Percentiles rank a stretch among this genome's conserved stretches.
These are phyloP conservation scores for Daedalea quercina DNA, from an alignment of 768 basidiomycete species.

Conservation along the genomic window DNA sequence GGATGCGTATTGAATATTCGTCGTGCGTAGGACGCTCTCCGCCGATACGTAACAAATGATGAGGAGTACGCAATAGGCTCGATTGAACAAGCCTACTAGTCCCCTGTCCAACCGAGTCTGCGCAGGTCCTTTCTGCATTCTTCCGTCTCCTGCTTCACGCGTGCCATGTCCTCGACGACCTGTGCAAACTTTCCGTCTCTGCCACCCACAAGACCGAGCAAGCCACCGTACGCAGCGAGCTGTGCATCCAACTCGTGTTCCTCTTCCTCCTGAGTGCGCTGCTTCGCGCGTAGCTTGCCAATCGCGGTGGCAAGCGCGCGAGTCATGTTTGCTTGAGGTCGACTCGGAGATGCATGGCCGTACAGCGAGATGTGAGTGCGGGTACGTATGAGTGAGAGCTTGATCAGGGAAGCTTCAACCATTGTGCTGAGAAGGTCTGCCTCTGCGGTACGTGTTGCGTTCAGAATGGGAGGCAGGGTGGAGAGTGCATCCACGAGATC, in stretches of 20 bases:
- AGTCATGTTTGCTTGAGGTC: conserved; percentile 21
- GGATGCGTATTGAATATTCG: too few species aligned
- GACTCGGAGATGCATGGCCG: conserved; percentile 20
- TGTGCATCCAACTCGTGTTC: conserved; percentile 30
- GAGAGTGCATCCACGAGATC: conserved; percentile 22
- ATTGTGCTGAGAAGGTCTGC: conserved; percentile 36
- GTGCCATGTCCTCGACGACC: conserved; percentile 41
- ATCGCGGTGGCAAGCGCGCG: conserved; percentile 29
- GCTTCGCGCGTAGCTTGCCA: conserved; percentile 27
- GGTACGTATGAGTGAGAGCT: conserved; percentile 39
- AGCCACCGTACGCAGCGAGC: conserved; percentile 33
- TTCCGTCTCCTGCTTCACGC: conserved; percentile 40
- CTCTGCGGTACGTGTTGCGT: conserved; percentile 26
- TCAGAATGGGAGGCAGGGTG: conserved; percentile 24
- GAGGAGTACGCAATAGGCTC: too few species aligned
- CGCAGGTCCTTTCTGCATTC: conserved; percentile 43
- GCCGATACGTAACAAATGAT: too few species aligned
- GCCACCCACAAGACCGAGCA: conserved; percentile 38
- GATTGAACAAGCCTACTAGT: too few species aligned
- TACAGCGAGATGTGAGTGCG: conserved; percentile 35
- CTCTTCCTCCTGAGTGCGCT: conserved; percentile 31
- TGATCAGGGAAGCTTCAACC: conserved; percentile 41
- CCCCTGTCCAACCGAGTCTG: conserved; percentile 45
- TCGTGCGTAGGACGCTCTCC: too few species aligned
- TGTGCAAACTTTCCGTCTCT: conserved; percentile 34